Evolutionary conservation across 257 asterid genomes (phyloP), one percentile per base, ranked within the genome.

Genomic region (Cynanchum wilfordii): DNA sequence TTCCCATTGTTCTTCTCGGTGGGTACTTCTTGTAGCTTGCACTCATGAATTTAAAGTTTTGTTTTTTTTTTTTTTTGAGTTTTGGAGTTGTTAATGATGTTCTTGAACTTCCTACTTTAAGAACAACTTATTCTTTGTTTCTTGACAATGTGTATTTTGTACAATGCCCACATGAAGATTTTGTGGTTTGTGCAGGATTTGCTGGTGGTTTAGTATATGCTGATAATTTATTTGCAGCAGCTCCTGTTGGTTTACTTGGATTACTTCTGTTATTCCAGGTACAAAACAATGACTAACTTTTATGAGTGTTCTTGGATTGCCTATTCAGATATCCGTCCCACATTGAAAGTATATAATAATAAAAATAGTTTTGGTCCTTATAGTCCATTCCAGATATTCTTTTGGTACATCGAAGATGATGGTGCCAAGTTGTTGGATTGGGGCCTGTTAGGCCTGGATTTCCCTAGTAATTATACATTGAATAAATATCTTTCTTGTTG

Each of bases 221-320:
- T 15, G 87, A 94, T 80, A 91, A 91, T 77, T 40, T 88, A 75
- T 79, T 80, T 33, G 97, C 96, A 74, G 97, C 97, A 12, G 96
- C 75, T 65, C 98, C 98, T 44, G 7, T 80, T 73, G 96, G 96
- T 75, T 94, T 91, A 74, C 96, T 94, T 67, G 98, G 98, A 40
- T 78, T 91, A 64, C 97, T 94, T 60, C 86, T 91, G n/a, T 82
- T 94, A 74, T 87, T 94, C 63, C 98, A 93, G 98, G 98, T 91
- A 78, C 16, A 49, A 44, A 55, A n/a, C n/a, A 15, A 22, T 10
- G 10, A 69, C 47, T 30, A 55, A 30, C 1, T 36, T n/a, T 29
- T 40, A 1, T 0, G 50, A 56, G 27, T 19, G 42, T 42, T 42
- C 57, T 56, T 65, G 70, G 54, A 5, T 49, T 33, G 20, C 12